phyloP scores from a whole-genome alignment of 106 monocot genomes.

The Acorus gramineus region DNA sequence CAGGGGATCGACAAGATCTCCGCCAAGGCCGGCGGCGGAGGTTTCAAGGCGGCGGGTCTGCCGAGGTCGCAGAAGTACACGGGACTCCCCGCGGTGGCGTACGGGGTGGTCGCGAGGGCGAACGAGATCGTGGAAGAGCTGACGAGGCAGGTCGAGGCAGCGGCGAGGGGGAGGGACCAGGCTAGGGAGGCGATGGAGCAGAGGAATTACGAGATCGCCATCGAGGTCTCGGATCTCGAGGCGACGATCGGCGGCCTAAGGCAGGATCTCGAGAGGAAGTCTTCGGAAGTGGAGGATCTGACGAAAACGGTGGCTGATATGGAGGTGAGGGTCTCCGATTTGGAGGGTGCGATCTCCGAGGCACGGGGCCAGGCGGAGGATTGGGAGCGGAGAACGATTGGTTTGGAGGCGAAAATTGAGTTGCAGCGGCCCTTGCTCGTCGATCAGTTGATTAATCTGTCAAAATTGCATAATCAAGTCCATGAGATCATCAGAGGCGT shows the following conservation, averaged over 20 bases:
- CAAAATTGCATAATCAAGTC: slow-evolving; percentile 43
- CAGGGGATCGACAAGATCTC: slow-evolving; percentile 80
- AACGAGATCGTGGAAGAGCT: slow-evolving; percentile 84
- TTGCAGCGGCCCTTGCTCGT: slow-evolving; percentile 58
- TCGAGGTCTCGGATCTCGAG: slow-evolving; percentile 93
- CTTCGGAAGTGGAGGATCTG: slow-evolving; percentile 26
- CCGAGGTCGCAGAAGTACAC: slow-evolving; percentile 81
- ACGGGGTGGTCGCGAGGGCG: slow-evolving; percentile 73
- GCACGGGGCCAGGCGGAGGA: slow-evolving; percentile 36
- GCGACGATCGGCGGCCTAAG: slow-evolving; percentile 49
- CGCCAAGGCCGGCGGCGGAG: slow-evolving; percentile 29
- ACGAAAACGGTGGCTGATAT: slow-evolving; percentile 27
- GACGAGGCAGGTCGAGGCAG: slow-evolving; percentile 43
- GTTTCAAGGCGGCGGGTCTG: slow-evolving; percentile 36
- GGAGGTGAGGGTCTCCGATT: slow-evolving; percentile 24
- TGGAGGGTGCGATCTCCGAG: slow-evolving; percentile 38
- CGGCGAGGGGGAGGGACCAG: slow-evolving; percentile 42
- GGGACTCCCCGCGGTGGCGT: slow-evolving; percentile 71
- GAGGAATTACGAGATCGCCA: slow-evolving; percentile 91
- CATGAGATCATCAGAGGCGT: slow-evolving; percentile 26
- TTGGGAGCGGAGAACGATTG: slow-evolving; percentile 27
- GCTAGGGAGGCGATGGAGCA: slow-evolving; percentile 76
- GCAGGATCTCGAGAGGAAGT: slow-evolving; percentile 41
- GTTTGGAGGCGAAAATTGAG: slow-evolving; percentile 56
- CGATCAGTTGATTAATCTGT: slow-evolving; percentile 62